A percentile compares a stretch with the other conserved stretches of the same genome.
Evolutionary conservation across 345 rosid genomes (phyloP).

Genomic region (Syzygium jambos): DNA sequence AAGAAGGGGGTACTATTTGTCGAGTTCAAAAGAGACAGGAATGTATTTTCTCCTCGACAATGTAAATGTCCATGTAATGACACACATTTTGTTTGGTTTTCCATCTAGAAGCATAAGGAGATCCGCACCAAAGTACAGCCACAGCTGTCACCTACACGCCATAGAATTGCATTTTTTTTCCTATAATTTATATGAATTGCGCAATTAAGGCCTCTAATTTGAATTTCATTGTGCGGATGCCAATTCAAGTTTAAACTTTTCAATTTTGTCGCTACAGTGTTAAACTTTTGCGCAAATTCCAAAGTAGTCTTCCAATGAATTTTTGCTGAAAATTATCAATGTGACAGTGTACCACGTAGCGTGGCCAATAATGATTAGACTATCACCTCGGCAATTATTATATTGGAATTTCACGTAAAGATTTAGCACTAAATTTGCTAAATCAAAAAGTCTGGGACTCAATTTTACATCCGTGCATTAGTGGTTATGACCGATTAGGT

Average conservation of each 20-base stretch:
- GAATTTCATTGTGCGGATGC: rapidly evolving
- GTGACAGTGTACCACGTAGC: rapidly evolving
- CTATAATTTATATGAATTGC: background rate
- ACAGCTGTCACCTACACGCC: background rate
- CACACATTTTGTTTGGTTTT: background rate
- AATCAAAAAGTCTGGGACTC: no score
- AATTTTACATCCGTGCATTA: no score
- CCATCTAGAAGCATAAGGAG: background rate
- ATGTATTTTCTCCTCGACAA: background rate
- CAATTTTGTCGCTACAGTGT: rapidly evolving
- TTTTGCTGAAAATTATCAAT: background rate
- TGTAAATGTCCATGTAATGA: background rate
- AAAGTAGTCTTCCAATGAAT: rapidly evolving
- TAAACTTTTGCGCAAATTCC: rapidly evolving
- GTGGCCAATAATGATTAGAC: no score
- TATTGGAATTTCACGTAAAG: rapidly evolving
- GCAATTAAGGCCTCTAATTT: background rate
- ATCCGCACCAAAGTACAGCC: background rate
- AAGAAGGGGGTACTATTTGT: background rate
- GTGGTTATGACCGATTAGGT: no score
- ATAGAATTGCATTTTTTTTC: background rate
- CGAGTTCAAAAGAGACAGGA: background rate
- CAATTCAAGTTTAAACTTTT: no score
- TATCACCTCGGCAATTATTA: no score
- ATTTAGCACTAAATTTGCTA: background rate